phyloP scores from a whole-genome alignment of 768 basidiomycete genomes.

The Melanogaster broomeanus region DNA sequence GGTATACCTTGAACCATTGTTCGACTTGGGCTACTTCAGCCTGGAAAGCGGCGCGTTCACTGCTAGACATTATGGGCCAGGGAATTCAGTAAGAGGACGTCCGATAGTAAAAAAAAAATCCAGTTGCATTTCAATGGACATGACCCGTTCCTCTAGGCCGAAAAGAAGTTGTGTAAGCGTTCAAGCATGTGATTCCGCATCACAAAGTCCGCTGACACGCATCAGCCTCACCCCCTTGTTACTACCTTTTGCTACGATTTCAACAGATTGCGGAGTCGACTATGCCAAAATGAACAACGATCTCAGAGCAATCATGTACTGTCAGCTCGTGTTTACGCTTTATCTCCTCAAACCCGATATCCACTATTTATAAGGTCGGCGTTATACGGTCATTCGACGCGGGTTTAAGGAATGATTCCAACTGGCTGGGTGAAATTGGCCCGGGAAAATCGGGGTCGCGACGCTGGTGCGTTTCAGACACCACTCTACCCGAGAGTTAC shows the following conservation, averaged over 20 bases:
- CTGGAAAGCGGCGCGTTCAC: constrained; percentile 69
- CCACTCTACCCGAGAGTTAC: constrained; percentile 33
- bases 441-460: background rate
- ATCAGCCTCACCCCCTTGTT: background rate
- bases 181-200: constrained; percentile 48
- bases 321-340: constrained; percentile 24
- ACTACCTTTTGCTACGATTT: background rate
- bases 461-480: background rate
- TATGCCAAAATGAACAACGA: background rate
- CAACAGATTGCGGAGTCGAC: background rate
- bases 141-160: constrained; percentile 14
- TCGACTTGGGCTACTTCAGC: constrained; percentile 85
- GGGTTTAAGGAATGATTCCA: background rate
- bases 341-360: constrained; percentile 15
- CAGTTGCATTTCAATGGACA: constrained; percentile 1
- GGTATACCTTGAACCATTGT: constrained; percentile 86
- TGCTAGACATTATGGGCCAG: constrained; percentile 47
- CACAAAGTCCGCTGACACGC: constrained; percentile 2
- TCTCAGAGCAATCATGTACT: background rate
- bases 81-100: constrained; percentile 24
- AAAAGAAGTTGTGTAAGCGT: constrained; percentile 3
- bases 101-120: background rate
- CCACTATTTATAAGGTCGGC: constrained; percentile 4
- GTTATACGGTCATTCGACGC: constrained; percentile 14
- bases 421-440: background rate